phyloP scores from a whole-genome alignment of 306 rosid genomes.

The Hippophae rhamnoides region DNA sequence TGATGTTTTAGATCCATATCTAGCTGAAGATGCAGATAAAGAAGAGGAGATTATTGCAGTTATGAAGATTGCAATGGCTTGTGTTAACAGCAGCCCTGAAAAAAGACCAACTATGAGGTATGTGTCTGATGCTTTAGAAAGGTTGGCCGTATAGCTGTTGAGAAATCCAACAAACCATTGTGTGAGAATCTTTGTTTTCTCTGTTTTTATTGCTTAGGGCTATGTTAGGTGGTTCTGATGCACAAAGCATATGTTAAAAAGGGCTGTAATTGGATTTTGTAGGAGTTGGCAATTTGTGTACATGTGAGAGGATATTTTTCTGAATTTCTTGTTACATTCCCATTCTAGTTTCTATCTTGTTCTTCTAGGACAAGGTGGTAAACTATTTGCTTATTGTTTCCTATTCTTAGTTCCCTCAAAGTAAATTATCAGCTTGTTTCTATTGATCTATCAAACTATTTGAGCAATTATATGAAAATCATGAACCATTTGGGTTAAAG shows the following conservation, averaged over 20 bases:
- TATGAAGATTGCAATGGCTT: conserved; percentile 88
- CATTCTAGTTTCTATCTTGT: too few species aligned
- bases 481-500: too few species aligned
- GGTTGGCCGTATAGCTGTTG: conserved; percentile 45
- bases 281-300: conserved; percentile 13
- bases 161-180: conserved; percentile 20
- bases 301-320: conserved; percentile 8
- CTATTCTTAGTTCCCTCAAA: too few species aligned
- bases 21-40: conserved; percentile 52
- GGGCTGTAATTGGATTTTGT: conserved; percentile 4
- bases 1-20: conserved; percentile 66
- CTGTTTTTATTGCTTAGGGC: conserved; percentile 5
- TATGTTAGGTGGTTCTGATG: conserved; percentile 16
- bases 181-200: conserved; percentile 17
- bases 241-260: conserved; percentile 9
- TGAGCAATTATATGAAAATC: too few species aligned
- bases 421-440: too few species aligned
- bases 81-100: conserved; percentile 73
- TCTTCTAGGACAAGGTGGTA: too few species aligned
- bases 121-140: conserved; percentile 65
- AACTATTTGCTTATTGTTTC: too few species aligned
- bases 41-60: conserved; percentile 82
- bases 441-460: too few species aligned
- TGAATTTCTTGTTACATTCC: conserved; percentile 5
- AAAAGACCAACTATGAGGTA: conserved; percentile 91